Conservation (phyloP, 257 asterid genomes). For the Leonotis leonurus region DNA sequence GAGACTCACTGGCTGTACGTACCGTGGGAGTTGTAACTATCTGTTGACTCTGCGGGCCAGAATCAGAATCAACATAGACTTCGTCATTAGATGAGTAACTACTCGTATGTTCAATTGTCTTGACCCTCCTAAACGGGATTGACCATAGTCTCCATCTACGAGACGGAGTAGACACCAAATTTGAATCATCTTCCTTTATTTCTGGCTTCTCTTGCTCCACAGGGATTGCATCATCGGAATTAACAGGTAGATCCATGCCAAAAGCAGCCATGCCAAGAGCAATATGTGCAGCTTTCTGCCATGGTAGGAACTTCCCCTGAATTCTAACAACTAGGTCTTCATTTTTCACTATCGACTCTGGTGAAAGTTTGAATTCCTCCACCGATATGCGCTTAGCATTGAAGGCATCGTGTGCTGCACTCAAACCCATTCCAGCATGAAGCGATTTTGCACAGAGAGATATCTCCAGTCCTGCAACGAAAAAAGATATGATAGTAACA, state of each 20-base stretch:
- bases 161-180: constrained; percentile 40
- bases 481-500: neutral
- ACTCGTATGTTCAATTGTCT: constrained; percentile 52
- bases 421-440: constrained; percentile 72
- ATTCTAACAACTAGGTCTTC: constrained; percentile 66
- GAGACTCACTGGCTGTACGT: constrained; percentile 40
- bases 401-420: constrained; percentile 70
- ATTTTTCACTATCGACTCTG: constrained; percentile 44
- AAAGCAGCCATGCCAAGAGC: constrained; percentile 74
- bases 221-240: constrained; percentile 40
- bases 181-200: constrained; percentile 37
- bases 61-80: constrained; percentile 48
- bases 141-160: constrained; percentile 97
- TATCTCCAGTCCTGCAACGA: constrained; percentile 59
- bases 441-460: constrained; percentile 75
- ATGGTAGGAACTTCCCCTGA: constrained; percentile 64
- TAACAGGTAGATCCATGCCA: constrained; percentile 53
- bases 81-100: constrained; percentile 59
- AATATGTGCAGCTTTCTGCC: constrained; percentile 74
- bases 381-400: constrained; percentile 44
- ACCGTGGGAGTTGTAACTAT: constrained; percentile 30
- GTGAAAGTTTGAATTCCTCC: constrained; percentile 60
- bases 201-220: constrained; percentile 45
- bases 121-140: constrained; percentile 80
- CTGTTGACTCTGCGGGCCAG: constrained; percentile 36